Evolutionary conservation across 2,329 filamentous ascomycete species (phyloP).

Genomic region (Trematosphaeria pertusa): DNA sequence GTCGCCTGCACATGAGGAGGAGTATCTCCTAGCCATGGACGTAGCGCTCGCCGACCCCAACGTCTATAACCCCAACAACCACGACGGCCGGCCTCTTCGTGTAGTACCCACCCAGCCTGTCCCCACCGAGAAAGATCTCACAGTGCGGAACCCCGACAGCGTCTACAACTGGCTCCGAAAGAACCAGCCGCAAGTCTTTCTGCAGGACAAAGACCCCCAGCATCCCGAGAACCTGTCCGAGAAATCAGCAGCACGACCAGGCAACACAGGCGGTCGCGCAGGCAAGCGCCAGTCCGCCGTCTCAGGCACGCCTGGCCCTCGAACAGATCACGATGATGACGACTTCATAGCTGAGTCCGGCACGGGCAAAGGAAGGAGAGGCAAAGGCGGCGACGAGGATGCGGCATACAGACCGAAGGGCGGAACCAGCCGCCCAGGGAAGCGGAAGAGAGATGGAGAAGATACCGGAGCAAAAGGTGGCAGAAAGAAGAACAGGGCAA

Average conservation of each 20-base stretch:
- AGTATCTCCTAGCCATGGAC: conserved; percentile 74
- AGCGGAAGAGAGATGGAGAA: conserved; percentile 53
- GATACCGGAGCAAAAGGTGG: conserved; percentile 37
- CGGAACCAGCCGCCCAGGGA: conserved; percentile 50
- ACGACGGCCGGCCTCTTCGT: conserved; percentile 49
- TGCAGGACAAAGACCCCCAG: conserved; percentile 69
- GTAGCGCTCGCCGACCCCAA: conserved; percentile 57
- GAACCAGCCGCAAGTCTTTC: conserved; percentile 82
- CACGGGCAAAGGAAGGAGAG: conserved; percentile 29
- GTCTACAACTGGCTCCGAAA: conserved; percentile 95
- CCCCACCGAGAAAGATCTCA: conserved; percentile 57
- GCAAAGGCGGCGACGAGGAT: conserved; percentile 50
- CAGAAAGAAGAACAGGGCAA: conserved; percentile 44
- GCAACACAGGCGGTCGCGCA: conserved; percentile 33
- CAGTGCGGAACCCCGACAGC: conserved; percentile 81
- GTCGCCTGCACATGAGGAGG: conserved; percentile 73
- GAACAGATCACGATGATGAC: conserved; percentile 51
- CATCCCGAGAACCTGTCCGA: conserved; percentile 48
- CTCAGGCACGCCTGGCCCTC: conserved; percentile 42
- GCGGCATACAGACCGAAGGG: conserved; percentile 58
- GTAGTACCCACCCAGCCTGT: conserved; percentile 49
- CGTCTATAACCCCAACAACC: conserved; percentile 58
- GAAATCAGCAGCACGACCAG: conserved; percentile 36
- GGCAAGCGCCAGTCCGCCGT: conserved; percentile 44
- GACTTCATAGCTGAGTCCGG: conserved; percentile 44